phyloP scores from a whole-genome alignment of 2,329 filamentous ascomycete genomes.

The Penicillium brasilianum region DNA sequence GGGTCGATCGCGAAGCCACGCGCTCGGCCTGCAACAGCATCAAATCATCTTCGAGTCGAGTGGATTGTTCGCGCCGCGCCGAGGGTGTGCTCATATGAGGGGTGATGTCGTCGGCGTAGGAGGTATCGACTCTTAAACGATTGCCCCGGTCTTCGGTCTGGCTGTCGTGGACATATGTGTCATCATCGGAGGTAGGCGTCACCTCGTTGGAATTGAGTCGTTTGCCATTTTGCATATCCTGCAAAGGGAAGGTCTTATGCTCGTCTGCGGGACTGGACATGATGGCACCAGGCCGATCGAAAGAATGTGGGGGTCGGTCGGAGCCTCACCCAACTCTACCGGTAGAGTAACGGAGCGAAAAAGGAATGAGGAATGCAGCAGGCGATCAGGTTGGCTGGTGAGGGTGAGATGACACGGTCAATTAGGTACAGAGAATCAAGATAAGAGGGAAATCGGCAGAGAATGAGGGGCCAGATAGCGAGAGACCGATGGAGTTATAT shows the following conservation, averaged over 20 bases:
- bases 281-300: conserved; percentile 34
- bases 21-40: conserved; percentile 68
- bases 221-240: conserved; percentile 34
- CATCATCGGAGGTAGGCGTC: conserved; percentile 38
- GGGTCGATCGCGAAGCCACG: conserved; percentile 56
- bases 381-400: background rate
- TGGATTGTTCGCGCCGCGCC: conserved; percentile 63
- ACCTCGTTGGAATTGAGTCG: conserved; percentile 32
- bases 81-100: conserved; percentile 54
- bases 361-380: background rate
- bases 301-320: conserved; percentile 16
- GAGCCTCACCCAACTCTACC: conserved; percentile 15
- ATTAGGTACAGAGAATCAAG: no score
- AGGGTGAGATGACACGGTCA: background rate
- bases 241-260: conserved; percentile 31
- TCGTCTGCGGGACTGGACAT: conserved; percentile 46
- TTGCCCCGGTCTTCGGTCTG: conserved; percentile 17
- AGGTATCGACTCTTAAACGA: conserved; percentile 37
- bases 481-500: no score
- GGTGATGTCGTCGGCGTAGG: conserved; percentile 17
- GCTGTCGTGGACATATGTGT: conserved; percentile 36
- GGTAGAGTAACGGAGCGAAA: conserved; percentile 6
- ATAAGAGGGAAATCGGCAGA: background rate
- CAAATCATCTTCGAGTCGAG: conserved; percentile 69
- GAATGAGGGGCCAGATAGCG: no score